Base-by-base conservation (phyloP, 2,329 filamentous ascomycete genomes). In the Diaporthe capsici region DNA sequence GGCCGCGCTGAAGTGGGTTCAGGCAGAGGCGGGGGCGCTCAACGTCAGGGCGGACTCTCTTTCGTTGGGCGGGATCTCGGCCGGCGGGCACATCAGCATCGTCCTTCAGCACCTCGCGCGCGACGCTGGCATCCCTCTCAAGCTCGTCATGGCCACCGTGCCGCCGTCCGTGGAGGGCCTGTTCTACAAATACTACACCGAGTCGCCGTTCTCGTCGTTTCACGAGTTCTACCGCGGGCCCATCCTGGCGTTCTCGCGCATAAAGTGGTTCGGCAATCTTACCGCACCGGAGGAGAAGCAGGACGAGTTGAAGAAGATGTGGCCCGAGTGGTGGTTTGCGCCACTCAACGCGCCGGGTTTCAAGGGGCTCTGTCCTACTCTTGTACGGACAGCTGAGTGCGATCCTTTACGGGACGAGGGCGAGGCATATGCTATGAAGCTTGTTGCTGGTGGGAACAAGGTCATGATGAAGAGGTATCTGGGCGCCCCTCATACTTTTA, bases 371-470 rank as follows among this genome's bases (percentile, higher is more conserved):
- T 84, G 80, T 70, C 82, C 84, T 44, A 82, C 82, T 3, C 83
- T 82, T 31, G 79, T 84, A 58, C 77, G 82, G 49, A 85, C 82
- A 1, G 84, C 67, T 8, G 82, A 82, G 78, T 82, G 81, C 70
- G 85, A 86, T 76, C 83, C 84, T 3, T 60, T 86, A 68, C 78
- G 85, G 3, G 85, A 86, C 74, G 85, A 86, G 75, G 85, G 84
- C 0, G 84, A 86, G 77, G 83, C 83, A 0, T 86, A 86, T 77
- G 84, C 81, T 1, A 80, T 79, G 76, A 84, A 82, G 74, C 74
- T 86, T 58, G 78, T 83, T 1, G 81, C 82, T 47, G 81, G 79
- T 3, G 85, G 85, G 3, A 82, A 82, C 53, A 82, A 82, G 78
- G 83, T 85, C 9, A 82, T 80, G 6, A 68, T 85, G 25, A 85